Base-by-base conservation (phyloP, 305 asterid genomes). In the Fraxinus angustifolia region DNA sequence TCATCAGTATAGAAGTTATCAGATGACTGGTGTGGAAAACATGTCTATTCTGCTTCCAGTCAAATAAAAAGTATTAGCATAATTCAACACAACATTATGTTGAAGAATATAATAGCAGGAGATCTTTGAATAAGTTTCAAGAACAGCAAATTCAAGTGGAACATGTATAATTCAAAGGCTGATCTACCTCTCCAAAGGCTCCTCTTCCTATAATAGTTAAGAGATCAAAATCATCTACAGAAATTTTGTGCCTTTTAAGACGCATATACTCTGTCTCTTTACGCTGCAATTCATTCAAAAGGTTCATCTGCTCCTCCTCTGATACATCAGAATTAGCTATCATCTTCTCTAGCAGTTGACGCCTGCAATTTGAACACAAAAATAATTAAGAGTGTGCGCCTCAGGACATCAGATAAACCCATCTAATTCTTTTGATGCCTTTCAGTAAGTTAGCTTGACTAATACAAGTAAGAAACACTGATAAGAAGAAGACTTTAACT, bases 101-200 rank as follows among this genome's bases (percentile, higher is more conserved):
- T 31, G 58, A 40, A 72, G 38, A 77, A 19, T 42, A 71, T 31
- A 28, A 4, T 21, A 45, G 10, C 6, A 50, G 70, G 71, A 33
- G 21, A 77, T 77, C 58, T 60, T 60, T 78, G 35, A 80, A 23
- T 73, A 50, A 56, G 73, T 36, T 10, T 12, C 78, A 72, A 19
- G 6, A 73, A 74, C 21, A 76, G 56, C 2, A 21, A 53, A 77
- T 33, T 77, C 77, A 40, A 19, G 72, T 10, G 50, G 71, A 82
- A 40, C 62, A 45, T 70, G 58, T 31, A 80, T 78, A 16, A 56
- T 16, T 19, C 38, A 56, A 76, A 34, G 73, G 56, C 11, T n/a
- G 45, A 38, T 79, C 79, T 85, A 93, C 98, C 98, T 93, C 98
- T 83, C 97, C 98, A 79, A 92, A 93, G 73, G 97, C 97, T 56